Evolutionary conservation across 148 eudicot species (phyloP).

Genomic region (Rhododendron kiyosumense): DNA sequence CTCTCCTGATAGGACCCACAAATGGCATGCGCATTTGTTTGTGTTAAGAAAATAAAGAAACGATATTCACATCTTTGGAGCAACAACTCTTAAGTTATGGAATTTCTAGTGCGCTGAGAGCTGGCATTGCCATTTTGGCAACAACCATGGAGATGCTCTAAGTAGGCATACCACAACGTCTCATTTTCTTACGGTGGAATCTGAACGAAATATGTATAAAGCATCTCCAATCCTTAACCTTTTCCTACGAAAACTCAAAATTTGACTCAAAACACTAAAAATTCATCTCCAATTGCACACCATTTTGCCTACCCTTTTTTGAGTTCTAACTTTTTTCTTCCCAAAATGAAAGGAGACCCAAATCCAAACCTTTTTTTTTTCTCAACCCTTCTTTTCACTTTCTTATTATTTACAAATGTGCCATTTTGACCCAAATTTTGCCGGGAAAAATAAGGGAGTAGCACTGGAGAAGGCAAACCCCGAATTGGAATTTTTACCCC

Average conservation of each 20-base stretch:
- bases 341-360: too few relatives aligned
- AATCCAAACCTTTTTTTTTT: too few relatives aligned
- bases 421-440: neutral
- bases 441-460: neutral
- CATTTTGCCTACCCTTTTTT: too few relatives aligned
- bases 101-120: neutral
- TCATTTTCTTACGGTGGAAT: neutral
- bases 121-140: neutral
- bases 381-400: neutral
- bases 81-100: neutral
- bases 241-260: neutral
- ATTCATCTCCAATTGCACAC: neutral
- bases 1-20: neutral
- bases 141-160: neutral
- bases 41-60: neutral
- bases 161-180: neutral
- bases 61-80: neutral
- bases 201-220: neutral
- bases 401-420: too few relatives aligned
- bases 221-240: neutral
- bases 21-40: neutral
- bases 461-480: neutral
- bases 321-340: too few relatives aligned
- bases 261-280: too few relatives aligned
- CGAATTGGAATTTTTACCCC: neutral